Percentiles rank a stretch among this genome's conserved stretches.
These are phyloP conservation scores for Starmerella apicola DNA, from an alignment of 805 yeast species.

Conservation along the genomic window DNA sequence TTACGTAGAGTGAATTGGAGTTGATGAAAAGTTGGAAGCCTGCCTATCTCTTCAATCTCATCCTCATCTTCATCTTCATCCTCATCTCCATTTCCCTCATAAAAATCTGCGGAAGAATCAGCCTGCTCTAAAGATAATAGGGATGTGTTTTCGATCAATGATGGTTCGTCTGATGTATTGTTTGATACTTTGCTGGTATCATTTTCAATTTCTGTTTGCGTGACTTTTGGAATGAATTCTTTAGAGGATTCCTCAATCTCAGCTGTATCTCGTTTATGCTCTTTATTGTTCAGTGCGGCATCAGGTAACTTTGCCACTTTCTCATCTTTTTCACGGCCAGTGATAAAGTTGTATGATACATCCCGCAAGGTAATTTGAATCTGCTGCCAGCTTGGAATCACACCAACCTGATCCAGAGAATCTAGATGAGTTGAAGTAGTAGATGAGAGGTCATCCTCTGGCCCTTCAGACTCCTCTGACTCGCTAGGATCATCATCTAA, in stretches of 20 bases:
- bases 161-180: neutral
- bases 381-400: constrained; percentile 16
- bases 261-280: neutral
- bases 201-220: constrained; percentile 2
- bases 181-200: neutral
- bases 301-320: neutral
- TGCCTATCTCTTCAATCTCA: constrained; percentile 17
- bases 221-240: constrained; percentile 1
- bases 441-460: too few species aligned
- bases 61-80: constrained; percentile 9
- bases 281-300: neutral
- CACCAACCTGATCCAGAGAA: constrained; percentile 6
- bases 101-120: neutral
- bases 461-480: constrained; percentile 1
- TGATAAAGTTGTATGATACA: constrained; percentile 14
- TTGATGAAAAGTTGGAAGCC: constrained; percentile 16
- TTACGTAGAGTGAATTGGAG: constrained; percentile 15
- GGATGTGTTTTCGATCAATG: neutral
- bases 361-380: constrained; percentile 14
- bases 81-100: neutral
- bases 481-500: constrained; percentile 3
- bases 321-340: constrained; percentile 7
- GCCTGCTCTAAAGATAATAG: neutral
- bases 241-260: constrained; percentile 1
- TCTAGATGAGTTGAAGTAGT: neutral